Percentiles rank a stretch among this genome's conserved stretches.
Conservation (phyloP, 441 rosid species). For the Erysimum pusillum region DNA sequence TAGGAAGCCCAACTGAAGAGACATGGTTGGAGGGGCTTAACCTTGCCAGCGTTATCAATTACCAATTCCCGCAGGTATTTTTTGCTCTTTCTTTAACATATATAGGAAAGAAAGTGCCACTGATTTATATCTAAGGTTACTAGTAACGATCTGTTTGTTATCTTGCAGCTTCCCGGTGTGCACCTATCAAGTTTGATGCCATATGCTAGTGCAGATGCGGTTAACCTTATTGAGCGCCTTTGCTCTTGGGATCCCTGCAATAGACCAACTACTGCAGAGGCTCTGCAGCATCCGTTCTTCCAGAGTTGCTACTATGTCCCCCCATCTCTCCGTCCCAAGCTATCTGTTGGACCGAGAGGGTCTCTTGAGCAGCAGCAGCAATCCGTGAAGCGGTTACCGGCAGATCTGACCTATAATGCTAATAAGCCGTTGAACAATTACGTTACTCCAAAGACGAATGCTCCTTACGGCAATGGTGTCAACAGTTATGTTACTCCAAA, state of each 20-base stretch:
- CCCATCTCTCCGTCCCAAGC: slow-evolving; percentile 79
- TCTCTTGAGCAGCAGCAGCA: slow-evolving; percentile 59
- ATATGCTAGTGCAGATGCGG: slow-evolving; percentile 78
- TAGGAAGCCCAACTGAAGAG: slow-evolving; percentile 82
- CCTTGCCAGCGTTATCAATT: slow-evolving; percentile 82
- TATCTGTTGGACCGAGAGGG: slow-evolving; percentile 60
- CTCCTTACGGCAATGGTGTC: slow-evolving; percentile 59
- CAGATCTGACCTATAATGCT: slow-evolving; percentile 51
- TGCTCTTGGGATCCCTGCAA: slow-evolving; percentile 94
- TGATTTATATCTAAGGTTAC: too few relatives aligned
- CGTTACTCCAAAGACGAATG: slow-evolving; percentile 57
- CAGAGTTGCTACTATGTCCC: slow-evolving; percentile 93
- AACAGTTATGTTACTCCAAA: slow-evolving; percentile 52
- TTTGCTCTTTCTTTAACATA: background rate
- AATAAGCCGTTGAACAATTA: slow-evolving; percentile 58
- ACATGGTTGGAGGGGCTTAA: slow-evolving; percentile 89
- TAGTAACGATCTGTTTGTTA: slow-evolving; percentile 19
- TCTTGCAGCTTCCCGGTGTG: slow-evolving; percentile 72
- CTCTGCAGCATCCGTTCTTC: slow-evolving; percentile 93
- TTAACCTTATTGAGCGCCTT: slow-evolving; percentile 79
- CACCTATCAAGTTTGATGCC: slow-evolving; percentile 69
- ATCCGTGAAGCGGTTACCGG: slow-evolving; percentile 56
- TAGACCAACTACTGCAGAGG: slow-evolving; percentile 89
- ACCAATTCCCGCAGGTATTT: slow-evolving; percentile 74
- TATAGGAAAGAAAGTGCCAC: too few relatives aligned